These are phyloP conservation scores for Metschnikowia amazonensis DNA, from an alignment of 805 yeast genomes.

Conservation along the genomic window DNA sequence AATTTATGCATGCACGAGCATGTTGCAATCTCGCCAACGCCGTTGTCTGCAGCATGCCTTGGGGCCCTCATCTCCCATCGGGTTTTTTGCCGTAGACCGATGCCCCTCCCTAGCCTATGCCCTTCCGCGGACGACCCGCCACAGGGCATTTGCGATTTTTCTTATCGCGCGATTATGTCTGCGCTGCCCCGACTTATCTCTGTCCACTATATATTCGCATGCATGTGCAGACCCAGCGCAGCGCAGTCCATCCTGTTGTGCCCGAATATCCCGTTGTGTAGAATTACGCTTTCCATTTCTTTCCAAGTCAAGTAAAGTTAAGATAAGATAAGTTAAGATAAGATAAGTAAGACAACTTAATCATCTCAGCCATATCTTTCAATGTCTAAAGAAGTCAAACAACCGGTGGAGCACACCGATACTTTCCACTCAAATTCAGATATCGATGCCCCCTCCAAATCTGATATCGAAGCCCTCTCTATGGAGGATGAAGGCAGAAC, in stretches of 20 bases:
- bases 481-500: conserved; percentile 32
- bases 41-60: not conserved
- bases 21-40: conserved; percentile 2
- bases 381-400: conserved; percentile 10
- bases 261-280: too few relatives aligned
- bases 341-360: too few relatives aligned
- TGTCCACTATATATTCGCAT: not conserved
- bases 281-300: too few relatives aligned
- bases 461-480: conserved; percentile 12
- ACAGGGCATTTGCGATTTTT: conserved; percentile 1
- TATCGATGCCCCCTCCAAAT: conserved; percentile 11
- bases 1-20: not conserved
- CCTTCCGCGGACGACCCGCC: not conserved
- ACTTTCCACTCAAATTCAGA: conserved; percentile 1
- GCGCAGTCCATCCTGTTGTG: too few relatives aligned
- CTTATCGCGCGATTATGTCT: not conserved
- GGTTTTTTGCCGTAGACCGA: too few relatives aligned
- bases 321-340: too few relatives aligned
- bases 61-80: not conserved
- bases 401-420: conserved; percentile 6
- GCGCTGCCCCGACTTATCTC: too few relatives aligned
- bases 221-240: not conserved
- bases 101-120: too few relatives aligned
- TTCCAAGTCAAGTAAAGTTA: too few relatives aligned
- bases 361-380: too few relatives aligned